Evolutionary conservation across 2,329 filamentous ascomycete genomes (phyloP).

Genomic region (Penicillium carneum): DNA sequence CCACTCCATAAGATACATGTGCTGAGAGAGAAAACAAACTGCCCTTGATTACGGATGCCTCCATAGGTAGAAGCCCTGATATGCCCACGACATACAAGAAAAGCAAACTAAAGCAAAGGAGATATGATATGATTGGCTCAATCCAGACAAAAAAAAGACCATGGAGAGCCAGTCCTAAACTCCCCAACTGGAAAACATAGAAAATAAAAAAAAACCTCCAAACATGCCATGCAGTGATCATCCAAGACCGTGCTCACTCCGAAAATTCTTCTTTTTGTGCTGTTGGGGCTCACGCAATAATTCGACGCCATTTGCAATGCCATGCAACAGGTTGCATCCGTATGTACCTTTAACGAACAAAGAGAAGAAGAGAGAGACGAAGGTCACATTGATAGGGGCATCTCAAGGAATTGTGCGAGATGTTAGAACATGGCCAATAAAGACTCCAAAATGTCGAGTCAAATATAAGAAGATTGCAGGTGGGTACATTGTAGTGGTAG

Average conservation of each 20-base stretch:
- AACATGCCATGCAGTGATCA: conserved; percentile 37
- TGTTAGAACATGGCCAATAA: background rate
- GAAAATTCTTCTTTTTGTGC: conserved; percentile 26
- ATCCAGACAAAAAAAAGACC: conserved; percentile 19
- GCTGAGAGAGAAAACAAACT: conserved; percentile 26
- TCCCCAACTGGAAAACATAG: conserved; percentile 13
- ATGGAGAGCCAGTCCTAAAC: conserved; percentile 9
- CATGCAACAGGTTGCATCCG: conserved; percentile 34
- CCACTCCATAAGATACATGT: conserved; percentile 42
- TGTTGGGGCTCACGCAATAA: conserved; percentile 25
- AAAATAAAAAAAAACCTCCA: conserved; percentile 25
- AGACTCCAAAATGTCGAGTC: background rate
- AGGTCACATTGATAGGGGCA: background rate
- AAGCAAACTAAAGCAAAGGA: conserved; percentile 12
- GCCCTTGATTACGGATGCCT: background rate
- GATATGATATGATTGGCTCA: conserved; percentile 7
- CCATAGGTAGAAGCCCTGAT: background rate
- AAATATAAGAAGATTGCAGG: conserved; percentile 8
- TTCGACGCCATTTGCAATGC: conserved; percentile 39
- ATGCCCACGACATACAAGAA: conserved; percentile 4
- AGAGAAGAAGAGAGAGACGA: background rate
- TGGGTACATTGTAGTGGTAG: background rate
- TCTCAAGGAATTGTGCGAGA: background rate
- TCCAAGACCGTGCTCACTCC: conserved; percentile 32
- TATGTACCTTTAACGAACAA: conserved; percentile 35